These are phyloP conservation scores for Beauveria sp. DNA, from an alignment of 2,329 filamentous ascomycete species.

Conservation along the genomic window DNA sequence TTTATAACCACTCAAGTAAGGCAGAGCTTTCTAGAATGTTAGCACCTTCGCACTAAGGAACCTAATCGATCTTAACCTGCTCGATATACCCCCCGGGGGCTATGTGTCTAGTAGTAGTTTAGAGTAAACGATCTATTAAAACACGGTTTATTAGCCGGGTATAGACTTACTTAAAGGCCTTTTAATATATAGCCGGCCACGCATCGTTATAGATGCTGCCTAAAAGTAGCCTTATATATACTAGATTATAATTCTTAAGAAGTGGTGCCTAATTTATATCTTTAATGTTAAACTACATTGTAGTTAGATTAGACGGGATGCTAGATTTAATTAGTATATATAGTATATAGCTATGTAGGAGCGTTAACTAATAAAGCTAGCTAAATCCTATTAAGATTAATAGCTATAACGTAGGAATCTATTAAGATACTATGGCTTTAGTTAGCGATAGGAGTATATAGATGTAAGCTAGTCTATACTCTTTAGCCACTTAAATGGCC, in stretches of 20 bases:
- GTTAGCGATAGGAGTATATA: background rate
- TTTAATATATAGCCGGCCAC: slow-evolving; percentile 70
- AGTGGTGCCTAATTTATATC: slow-evolving; percentile 50
- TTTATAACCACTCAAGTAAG: slow-evolving; percentile 61
- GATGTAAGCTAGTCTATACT: slow-evolving; percentile 40
- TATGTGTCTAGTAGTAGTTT: slow-evolving; percentile 53
- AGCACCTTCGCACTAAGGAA: slow-evolving; percentile 63
- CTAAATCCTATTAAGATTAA: slow-evolving; percentile 33
- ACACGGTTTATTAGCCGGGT: background rate
- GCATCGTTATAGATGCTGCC: slow-evolving; percentile 62
- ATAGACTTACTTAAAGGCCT: slow-evolving; percentile 50
- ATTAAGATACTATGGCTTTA: slow-evolving; percentile 9
- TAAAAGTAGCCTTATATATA: slow-evolving; percentile 72
- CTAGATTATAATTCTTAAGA: slow-evolving; percentile 61
- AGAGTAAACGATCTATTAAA: background rate
- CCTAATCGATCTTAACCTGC: slow-evolving; percentile 83
- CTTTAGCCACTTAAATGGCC: slow-evolving; percentile 72
- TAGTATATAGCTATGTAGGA: too few species aligned
- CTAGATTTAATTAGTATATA: slow-evolving; percentile 33
- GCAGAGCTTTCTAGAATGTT: slow-evolving; percentile 49
- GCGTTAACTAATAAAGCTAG: slow-evolving; percentile 23
- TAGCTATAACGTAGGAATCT: slow-evolving; percentile 26
- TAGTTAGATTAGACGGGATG: slow-evolving; percentile 53
- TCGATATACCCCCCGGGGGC: slow-evolving; percentile 68
- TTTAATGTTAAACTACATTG: slow-evolving; percentile 66